Evolutionary conservation across 2,329 filamentous ascomycete genomes (phyloP).

Genomic region (Arthrobotrys sphaeroides): DNA sequence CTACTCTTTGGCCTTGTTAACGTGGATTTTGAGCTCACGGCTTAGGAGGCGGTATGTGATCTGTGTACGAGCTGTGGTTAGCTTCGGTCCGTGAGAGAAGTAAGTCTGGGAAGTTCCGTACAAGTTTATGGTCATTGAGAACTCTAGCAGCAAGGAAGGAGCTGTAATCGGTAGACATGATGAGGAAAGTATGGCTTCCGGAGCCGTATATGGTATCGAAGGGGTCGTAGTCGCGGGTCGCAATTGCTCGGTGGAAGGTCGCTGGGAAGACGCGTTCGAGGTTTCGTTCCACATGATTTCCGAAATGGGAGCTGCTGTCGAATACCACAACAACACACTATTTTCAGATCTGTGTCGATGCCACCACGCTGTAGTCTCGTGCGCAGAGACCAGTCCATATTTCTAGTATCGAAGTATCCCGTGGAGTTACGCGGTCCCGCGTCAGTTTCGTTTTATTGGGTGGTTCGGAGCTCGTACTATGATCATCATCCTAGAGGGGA

Average conservation of each 20-base stretch:
- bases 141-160: slow-evolving; percentile 48
- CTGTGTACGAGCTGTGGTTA: slow-evolving; percentile 63
- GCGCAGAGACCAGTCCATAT: too few relatives aligned
- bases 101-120: background rate
- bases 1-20: slow-evolving; percentile 88
- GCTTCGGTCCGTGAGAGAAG: background rate
- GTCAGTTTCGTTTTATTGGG: too few relatives aligned
- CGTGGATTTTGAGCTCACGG: slow-evolving; percentile 81
- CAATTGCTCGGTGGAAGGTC: background rate
- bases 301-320: background rate
- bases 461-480: too few relatives aligned
- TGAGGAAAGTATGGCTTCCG: background rate
- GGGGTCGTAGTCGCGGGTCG: slow-evolving; percentile 10
- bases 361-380: too few relatives aligned
- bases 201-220: background rate
- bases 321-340: slow-evolving; percentile 33
- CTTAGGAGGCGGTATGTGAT: slow-evolving; percentile 88
- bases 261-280: slow-evolving; percentile 39
- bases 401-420: too few relatives aligned
- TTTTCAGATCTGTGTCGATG: too few relatives aligned
- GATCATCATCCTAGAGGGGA: too few relatives aligned
- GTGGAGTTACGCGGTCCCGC: too few relatives aligned
- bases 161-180: slow-evolving; percentile 48
- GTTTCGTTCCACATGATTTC: slow-evolving; percentile 22
- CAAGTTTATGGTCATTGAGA: slow-evolving; percentile 50